Evolutionary conservation across 2,329 filamentous ascomycete species (phyloP).

Genomic region (Fusarium caatingaense): DNA sequence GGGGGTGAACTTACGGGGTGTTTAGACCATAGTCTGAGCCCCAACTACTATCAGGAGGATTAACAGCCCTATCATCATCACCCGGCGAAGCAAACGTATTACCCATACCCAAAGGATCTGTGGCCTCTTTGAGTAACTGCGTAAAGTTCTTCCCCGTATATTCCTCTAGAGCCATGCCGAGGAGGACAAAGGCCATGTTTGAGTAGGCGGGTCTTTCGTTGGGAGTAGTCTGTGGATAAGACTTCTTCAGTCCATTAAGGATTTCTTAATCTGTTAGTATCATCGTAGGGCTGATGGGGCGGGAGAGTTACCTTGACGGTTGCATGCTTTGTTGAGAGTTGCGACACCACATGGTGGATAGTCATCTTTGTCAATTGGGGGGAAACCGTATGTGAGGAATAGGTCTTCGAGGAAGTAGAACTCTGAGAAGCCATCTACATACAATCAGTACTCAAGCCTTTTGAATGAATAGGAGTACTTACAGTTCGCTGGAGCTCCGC

Average conservation of each 20-base stretch:
- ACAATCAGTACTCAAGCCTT: constrained; percentile 1
- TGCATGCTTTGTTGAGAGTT: constrained; percentile 51
- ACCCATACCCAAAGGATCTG: constrained; percentile 24
- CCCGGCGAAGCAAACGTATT: constrained; percentile 48
- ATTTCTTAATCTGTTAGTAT: constrained; percentile 44
- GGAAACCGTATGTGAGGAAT: constrained; percentile 53
- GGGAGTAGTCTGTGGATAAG: constrained; percentile 47
- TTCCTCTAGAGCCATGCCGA: constrained; percentile 51
- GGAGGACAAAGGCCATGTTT: constrained; percentile 54
- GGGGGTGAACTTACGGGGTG: constrained; percentile 45
- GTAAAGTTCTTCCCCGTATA: constrained; percentile 48
- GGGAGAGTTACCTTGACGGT: constrained; percentile 45
- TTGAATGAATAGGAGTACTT: neutral
- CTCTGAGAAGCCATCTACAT: constrained; percentile 48
- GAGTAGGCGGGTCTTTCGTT: constrained; percentile 55
- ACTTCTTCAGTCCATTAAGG: constrained; percentile 47
- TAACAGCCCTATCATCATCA: constrained; percentile 45
- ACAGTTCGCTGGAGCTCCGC: constrained; percentile 54
- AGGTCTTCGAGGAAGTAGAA: constrained; percentile 52
- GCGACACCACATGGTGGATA: constrained; percentile 54
- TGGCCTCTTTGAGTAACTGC: constrained; percentile 39
- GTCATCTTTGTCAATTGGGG: constrained; percentile 47
- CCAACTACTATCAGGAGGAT: constrained; percentile 51
- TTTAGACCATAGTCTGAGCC: constrained; percentile 50
- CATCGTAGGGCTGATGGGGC: accelerated